Evolutionary conservation across 768 basidiomycete genomes (phyloP).

Genomic region (Phallus indusiatus): DNA sequence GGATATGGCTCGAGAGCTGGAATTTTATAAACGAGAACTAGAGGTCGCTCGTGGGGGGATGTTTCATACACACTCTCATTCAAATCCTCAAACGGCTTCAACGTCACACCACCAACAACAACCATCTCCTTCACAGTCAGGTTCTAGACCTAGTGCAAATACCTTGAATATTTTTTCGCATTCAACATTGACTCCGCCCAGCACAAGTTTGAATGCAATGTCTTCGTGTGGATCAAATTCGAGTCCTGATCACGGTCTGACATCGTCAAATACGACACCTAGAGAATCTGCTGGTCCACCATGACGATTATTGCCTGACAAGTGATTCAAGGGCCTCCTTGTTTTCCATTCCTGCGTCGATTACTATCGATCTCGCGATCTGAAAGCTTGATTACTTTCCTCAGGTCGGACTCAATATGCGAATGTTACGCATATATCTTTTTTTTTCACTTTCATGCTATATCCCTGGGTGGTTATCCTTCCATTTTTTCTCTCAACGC

Average conservation of each 20-base stretch:
- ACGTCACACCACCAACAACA: not conserved
- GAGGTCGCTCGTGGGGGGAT: conserved; percentile 23
- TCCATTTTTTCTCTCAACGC: not conserved
- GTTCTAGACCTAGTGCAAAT: not conserved
- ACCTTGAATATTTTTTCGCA: not conserved
- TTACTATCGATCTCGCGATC: not conserved
- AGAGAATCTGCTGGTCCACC: not conserved
- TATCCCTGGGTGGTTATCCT: not conserved
- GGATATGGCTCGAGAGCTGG: conserved; percentile 72
- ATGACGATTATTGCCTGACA: not conserved
- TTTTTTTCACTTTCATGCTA: not conserved
- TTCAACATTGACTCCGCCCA: not conserved
- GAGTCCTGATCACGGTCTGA: not conserved
- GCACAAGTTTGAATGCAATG: not conserved
- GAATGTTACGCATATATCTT: not conserved
- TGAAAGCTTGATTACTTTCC: not conserved
- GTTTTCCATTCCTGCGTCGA: not conserved
- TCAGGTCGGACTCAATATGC: not conserved
- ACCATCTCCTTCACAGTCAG: not conserved
- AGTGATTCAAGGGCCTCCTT: not conserved
- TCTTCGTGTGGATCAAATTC: not conserved
- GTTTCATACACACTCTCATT: not conserved
- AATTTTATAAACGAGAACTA: conserved; percentile 67
- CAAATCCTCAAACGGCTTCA: not conserved
- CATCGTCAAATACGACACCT: not conserved